A percentile compares a stretch with the other conserved stretches of the same genome.
Evolutionary conservation across 148 eudicot genomes (phyloP).

Genomic region (Fallopia convolvulus): DNA sequence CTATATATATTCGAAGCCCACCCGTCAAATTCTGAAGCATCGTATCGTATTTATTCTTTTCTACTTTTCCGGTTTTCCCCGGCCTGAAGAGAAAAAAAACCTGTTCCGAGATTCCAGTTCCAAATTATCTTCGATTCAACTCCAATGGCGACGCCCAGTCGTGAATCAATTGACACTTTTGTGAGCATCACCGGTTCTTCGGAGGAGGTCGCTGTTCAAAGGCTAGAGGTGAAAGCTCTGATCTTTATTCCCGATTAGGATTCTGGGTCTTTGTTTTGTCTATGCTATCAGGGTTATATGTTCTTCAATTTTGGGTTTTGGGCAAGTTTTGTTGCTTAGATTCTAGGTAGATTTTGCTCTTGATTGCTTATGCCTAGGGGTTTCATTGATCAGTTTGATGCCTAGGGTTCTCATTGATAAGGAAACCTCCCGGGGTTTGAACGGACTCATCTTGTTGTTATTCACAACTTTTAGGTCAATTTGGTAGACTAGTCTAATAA

Average conservation of each 20-base stretch:
- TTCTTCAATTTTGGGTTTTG: neutral
- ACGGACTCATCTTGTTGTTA: neutral
- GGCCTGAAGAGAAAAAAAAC: neutral
- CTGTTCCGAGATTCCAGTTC: slow-evolving; percentile 7
- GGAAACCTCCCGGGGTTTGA: neutral
- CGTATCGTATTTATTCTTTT: neutral
- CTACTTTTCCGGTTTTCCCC: neutral
- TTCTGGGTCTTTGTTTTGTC: neutral
- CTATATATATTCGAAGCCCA: slow-evolving; percentile 10
- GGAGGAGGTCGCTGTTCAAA: slow-evolving; percentile 7
- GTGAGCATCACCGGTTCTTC: slow-evolving; percentile 12
- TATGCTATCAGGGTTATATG: neutral
- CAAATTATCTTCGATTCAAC: neutral
- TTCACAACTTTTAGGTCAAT: neutral
- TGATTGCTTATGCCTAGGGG: slow-evolving; percentile 2
- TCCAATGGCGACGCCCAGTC: slow-evolving; percentile 11
- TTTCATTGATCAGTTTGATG: neutral
- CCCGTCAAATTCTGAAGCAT: slow-evolving; percentile 1
- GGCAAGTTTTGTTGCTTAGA: neutral
- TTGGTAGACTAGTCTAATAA: neutral
- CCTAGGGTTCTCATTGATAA: neutral
- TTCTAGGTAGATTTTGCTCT: neutral
- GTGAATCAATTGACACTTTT: slow-evolving; percentile 11
- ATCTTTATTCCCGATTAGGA: neutral
- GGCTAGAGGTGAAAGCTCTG: slow-evolving; percentile 1